phyloP scores from a whole-genome alignment of 2,329 filamentous ascomycete species.

The Diaporthe ampelina region DNA sequence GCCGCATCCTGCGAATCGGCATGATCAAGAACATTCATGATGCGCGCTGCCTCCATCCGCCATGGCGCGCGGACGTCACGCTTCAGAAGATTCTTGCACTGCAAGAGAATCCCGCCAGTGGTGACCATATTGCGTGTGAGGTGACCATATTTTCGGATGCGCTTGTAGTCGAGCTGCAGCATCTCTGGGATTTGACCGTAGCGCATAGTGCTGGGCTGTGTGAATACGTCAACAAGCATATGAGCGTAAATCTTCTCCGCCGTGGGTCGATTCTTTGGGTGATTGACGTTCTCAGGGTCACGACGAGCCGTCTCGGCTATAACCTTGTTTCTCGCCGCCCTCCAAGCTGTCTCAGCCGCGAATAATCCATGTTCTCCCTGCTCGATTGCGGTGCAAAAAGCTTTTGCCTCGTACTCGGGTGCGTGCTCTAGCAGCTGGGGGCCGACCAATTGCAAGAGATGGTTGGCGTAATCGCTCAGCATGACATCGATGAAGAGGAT shows the following conservation, averaged over 20 bases:
- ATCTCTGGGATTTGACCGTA: conserved; percentile 78
- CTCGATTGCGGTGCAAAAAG: conserved; percentile 76
- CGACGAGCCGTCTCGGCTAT: conserved; percentile 75
- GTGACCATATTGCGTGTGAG: conserved; percentile 77
- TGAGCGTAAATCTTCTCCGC: conserved; percentile 81
- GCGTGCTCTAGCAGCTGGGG: conserved; percentile 80
- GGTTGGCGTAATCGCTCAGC: conserved; percentile 86
- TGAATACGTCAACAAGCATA: conserved; percentile 81
- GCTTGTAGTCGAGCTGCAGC: conserved; percentile 75
- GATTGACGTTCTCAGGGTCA: conserved; percentile 77
- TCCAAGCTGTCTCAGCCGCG: conserved; percentile 77
- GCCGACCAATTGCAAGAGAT: conserved; percentile 79
- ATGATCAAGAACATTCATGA: conserved; percentile 75
- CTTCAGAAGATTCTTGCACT: conserved; percentile 87
- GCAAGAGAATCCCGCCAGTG: conserved; percentile 80
- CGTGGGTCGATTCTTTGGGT: conserved; percentile 73
- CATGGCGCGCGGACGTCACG: conserved; percentile 83
- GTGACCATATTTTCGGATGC: conserved; percentile 70
- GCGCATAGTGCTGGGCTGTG: conserved; percentile 71
- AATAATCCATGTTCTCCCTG: conserved; percentile 66
- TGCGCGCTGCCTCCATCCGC: conserved; percentile 80
- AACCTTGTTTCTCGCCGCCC: conserved; percentile 73
- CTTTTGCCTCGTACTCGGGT: conserved; percentile 79
- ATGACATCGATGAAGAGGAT: conserved; percentile 83
- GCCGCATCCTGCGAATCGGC: conserved; percentile 67